These are phyloP conservation scores for Alliaria petiolata DNA, from an alignment of 345 rosid species.

Conservation along the genomic window DNA sequence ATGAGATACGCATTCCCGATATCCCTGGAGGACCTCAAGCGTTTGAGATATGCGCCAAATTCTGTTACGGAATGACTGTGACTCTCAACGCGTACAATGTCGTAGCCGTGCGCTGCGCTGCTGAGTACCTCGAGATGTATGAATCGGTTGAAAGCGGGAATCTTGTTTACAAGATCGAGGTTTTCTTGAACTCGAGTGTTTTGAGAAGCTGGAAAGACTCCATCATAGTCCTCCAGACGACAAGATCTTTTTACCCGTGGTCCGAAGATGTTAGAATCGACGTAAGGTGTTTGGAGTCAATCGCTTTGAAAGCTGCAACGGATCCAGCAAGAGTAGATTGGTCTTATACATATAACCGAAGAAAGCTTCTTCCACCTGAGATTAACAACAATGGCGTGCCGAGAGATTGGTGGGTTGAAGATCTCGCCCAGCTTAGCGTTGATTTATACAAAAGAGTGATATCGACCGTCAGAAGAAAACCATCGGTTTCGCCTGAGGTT, in stretches of 20 bases:
- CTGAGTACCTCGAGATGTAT: slow-evolving; percentile 70
- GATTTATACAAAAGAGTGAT: slow-evolving; percentile 56
- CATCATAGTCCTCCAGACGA: slow-evolving; percentile 57
- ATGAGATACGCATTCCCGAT: slow-evolving; percentile 62
- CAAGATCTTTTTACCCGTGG: slow-evolving; percentile 49
- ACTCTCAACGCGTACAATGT: slow-evolving; percentile 88
- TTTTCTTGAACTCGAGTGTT: slow-evolving; percentile 65
- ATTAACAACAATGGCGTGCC: slow-evolving; percentile 40
- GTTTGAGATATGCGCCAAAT: slow-evolving; percentile 82
- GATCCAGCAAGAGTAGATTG: slow-evolving; percentile 62
- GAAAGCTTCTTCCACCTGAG: slow-evolving; percentile 45
- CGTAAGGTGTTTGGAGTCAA: slow-evolving; percentile 55
- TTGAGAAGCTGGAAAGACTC: slow-evolving; percentile 80
- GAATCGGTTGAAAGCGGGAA: slow-evolving; percentile 61
- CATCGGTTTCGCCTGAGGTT: slow-evolving; percentile 38
- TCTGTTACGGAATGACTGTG: slow-evolving; percentile 89
- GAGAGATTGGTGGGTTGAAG: slow-evolving; percentile 80
- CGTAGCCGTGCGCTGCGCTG: slow-evolving; percentile 80
- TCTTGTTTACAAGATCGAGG: slow-evolving; percentile 69
- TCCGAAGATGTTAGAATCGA: slow-evolving; percentile 55
- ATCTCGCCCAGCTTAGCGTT: slow-evolving; percentile 54
- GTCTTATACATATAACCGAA: slow-evolving; percentile 71
- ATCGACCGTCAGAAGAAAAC: slow-evolving; percentile 41
- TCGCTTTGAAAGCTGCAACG: slow-evolving; percentile 48
- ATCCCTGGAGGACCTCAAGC: slow-evolving; percentile 85